These are phyloP conservation scores for Papiliotrema fonsecae DNA, from an alignment of 1,284 basidiomycete genomes.

Conservation along the genomic window DNA sequence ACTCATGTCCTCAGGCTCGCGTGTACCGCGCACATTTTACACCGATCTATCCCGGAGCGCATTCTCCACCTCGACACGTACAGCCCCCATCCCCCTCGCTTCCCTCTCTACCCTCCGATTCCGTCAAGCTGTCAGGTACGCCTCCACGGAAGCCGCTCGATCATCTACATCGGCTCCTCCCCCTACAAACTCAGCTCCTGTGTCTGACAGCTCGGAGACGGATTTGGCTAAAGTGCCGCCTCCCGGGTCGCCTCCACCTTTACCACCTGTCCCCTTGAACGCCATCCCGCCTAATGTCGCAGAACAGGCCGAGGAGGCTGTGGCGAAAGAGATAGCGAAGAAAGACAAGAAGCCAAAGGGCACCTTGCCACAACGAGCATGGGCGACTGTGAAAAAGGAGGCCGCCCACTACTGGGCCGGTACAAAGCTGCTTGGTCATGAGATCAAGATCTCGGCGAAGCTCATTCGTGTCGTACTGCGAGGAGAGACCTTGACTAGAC, in stretches of 20 bases:
- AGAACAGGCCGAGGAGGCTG: constrained; percentile 17
- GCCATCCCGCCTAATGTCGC: constrained; percentile 21
- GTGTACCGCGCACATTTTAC: constrained; percentile 1
- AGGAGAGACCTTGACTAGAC: constrained; percentile 82
- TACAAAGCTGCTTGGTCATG: constrained; percentile 87
- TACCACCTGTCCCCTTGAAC: constrained; percentile 22
- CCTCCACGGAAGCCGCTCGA: constrained; percentile 25
- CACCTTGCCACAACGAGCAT: constrained; percentile 48
- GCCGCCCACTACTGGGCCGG: constrained; percentile 97
- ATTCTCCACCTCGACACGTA: constrained; percentile 5
- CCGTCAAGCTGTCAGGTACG: constrained; percentile 4
- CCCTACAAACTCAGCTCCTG: constrained; percentile 9
- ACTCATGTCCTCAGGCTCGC: neutral
- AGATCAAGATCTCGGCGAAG: constrained; percentile 83
- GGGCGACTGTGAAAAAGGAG: constrained; percentile 95
- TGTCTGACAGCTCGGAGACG: constrained; percentile 8
- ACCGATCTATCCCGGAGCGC: constrained; percentile 1
- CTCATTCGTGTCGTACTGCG: constrained; percentile 89
- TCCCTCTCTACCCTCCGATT: constrained; percentile 12
- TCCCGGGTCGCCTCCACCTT: constrained; percentile 27
- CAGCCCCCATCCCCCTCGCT: constrained; percentile 12
- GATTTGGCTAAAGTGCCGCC: constrained; percentile 23
- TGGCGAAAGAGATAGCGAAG: constrained; percentile 63
- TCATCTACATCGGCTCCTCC: constrained; percentile 7
- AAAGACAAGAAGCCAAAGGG: constrained; percentile 38